Base-by-base conservation (phyloP, 257 asterid species). In the Knoxia roxburghii region DNA sequence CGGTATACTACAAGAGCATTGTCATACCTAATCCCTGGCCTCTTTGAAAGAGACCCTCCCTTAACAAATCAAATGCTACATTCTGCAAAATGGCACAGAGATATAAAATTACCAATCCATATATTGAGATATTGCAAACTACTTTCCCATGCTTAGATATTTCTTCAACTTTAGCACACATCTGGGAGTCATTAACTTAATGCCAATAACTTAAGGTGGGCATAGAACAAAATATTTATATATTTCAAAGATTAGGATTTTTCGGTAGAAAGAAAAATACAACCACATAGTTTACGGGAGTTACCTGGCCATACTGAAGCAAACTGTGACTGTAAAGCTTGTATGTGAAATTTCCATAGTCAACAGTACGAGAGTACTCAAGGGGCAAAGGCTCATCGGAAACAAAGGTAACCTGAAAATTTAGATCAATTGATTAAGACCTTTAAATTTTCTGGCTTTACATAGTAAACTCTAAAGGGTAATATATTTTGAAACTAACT, bases 241-340 rank as follows among this genome's bases (percentile, higher is more conserved):
- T 30, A 3, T 9, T 14, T 14, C 37, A 37, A 26, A 0, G 8
- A 59, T 26, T 3, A 27, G 43, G 30, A 70, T 32, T 30, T 21
- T 23, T 50, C 20, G 7, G 18, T n/a, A 35, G 17, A 6, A 9
- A 4, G 6, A n/a, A n/a, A 59, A 35, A 35, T 20, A 18, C 27
- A 35, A 21, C 7, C 24, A 33, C 17, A 35, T 7, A 20, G n/a
- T 35, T 24, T 5, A 15, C 59, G 61, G 65, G 65, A 70, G 54
- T 67, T 83, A 90, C 99, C 99, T 90, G 99, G 68, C 99, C 99
- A 79, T 81, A 90, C 63, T 94, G 91, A 74, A 90, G 99, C 80
- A 94, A 83, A 87, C 99, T 94, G 86, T 90, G 95, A 82, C 99
- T 94, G 70, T 94, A 94, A 11, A 94, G 83, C 51, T 81, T 84